Evolutionary conservation across 1,284 basidiomycete genomes (phyloP), one percentile per base, ranked within the genome.

Genomic region (Vanrija sp.): DNA sequence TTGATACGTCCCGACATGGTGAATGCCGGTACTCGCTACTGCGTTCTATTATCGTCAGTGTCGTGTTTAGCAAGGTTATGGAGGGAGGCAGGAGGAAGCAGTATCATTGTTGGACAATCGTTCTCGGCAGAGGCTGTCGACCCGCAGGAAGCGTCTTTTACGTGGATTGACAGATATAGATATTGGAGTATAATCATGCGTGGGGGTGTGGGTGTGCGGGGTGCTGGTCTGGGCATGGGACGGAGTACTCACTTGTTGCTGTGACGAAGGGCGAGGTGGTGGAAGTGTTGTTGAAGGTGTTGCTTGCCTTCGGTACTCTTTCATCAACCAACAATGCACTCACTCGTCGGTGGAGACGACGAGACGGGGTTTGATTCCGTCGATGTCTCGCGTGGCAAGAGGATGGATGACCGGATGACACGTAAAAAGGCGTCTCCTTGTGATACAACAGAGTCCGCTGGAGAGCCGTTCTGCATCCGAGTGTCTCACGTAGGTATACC

Each of bases 1-100:
- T 98, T 98, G 86, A 95, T 94, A 29, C 60, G 58, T 34, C 51
- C 52, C 38, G 62, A 65, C 52, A 63, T 61, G 51, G 58, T 54
- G 48, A 46, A 18, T 46, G 18, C 12, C 34, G 34, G 34, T 14
- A 14, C 18, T 40, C 39, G 25, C 38, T 40, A 14, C 7, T 47
- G 50, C 63, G 51, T 38, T n/a, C 19, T 26, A 23, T 10, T 19
- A 25, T 43, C 44, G 26, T 23, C 46, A 15, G 42, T 51, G 54
- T 23, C n/a, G 26, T 49, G 25, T 53, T 28, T 18, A 38, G 6
- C 55, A 51, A 54, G 43, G 54, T 2, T 47, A 46, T 54, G 63
- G 63, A 54, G 45, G 28, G 49, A 49, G 46, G 50, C 54, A 52
- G 29, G 28, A 28, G 10, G 28, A 10, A 7, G 64, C n/a, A 49